Base-by-base conservation (phyloP, 1,139 yeast genomes). In the Martiniozyma asiatica region DNA sequence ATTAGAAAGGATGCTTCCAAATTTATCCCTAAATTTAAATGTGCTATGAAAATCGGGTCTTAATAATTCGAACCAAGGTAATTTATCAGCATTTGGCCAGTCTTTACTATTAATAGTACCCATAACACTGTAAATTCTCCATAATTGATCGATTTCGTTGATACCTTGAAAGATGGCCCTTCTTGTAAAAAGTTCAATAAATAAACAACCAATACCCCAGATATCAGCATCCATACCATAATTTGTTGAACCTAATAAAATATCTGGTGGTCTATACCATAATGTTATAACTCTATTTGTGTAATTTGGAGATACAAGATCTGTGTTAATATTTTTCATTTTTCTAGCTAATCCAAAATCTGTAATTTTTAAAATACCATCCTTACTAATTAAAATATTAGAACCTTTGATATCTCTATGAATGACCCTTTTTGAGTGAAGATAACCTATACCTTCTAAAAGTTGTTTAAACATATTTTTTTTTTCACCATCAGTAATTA, bases 191-290 rank as follows among this genome's bases (percentile, higher is more conserved):
- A 89, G 55, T 50, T 89, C 98, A 17, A 85, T 66, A 37, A 89
- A 59, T 24, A 89, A 61, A 58, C 98, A 89, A 2, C 98, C 98
- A 41, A 85, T 77, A 0, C 98, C 96, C 98, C 98, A 89, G 40
- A 85, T 76, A 53, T 89, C 98, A 9, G 89, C 92, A 44, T 82
- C 94, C 26, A 87, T 61, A 0, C 92, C 92, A 55, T 89, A 89
- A 37, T 75, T 76, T 0, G 97, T 87, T 0, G 94, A 75, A 2
- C 98, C 98, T 33, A 89, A 55, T 25, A 89, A 59, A 25, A 89
- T 65, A 54, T 89, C 98, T 0, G 98, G 98, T 1, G 98, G 98
- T 37, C 98, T 66, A 53, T 89, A 89, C 98, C 98, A 89, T 25
- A 89, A 61, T 0, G 98, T 89, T 27, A 89, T 89, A 25, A 89